phyloP scores from a whole-genome alignment of 768 basidiomycete species.

The Hydnum rufescens region DNA sequence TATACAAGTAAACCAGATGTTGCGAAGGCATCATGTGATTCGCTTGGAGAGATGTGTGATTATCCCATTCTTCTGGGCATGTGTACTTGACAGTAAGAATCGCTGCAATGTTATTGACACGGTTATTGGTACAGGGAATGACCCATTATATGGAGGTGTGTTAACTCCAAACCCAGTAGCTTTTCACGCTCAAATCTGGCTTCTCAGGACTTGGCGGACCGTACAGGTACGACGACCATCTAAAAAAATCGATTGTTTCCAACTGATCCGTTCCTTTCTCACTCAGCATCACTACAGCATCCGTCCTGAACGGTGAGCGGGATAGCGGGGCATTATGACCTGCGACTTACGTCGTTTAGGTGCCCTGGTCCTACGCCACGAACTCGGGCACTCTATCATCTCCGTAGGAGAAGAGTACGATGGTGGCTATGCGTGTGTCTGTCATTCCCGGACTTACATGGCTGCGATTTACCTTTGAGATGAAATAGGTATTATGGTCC shows the following conservation, averaged over 20 bases:
- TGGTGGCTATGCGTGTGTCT: conserved; percentile 44
- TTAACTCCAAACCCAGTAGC: conserved; percentile 10
- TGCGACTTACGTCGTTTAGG: neutral
- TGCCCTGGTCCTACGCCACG: conserved; percentile 50
- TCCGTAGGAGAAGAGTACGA: conserved; percentile 71
- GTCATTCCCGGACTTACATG: neutral
- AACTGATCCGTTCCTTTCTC: neutral
- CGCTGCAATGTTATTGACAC: neutral
- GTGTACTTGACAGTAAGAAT: neutral
- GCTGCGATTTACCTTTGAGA: neutral
- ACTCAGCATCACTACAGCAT: conserved; percentile 55
- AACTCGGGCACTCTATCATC: conserved; percentile 65
- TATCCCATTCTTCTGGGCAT: conserved; percentile 52
- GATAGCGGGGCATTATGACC: neutral
- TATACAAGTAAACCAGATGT: conserved; percentile 49
- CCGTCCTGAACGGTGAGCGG: conserved; percentile 35
- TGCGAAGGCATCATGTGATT: conserved; percentile 46
- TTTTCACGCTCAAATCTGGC: neutral
- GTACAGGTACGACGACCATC: conserved; percentile 55
- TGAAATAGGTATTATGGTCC: conserved; percentile 32
- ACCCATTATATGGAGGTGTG: conserved; percentile 56
- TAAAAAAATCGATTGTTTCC: too few relatives aligned
- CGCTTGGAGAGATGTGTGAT: conserved; percentile 43
- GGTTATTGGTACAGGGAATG: conserved; percentile 33
- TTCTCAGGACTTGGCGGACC: conserved; percentile 48